phyloP scores from a whole-genome alignment of 2,329 filamentous ascomycete genomes.

The Epichloe scottii region DNA sequence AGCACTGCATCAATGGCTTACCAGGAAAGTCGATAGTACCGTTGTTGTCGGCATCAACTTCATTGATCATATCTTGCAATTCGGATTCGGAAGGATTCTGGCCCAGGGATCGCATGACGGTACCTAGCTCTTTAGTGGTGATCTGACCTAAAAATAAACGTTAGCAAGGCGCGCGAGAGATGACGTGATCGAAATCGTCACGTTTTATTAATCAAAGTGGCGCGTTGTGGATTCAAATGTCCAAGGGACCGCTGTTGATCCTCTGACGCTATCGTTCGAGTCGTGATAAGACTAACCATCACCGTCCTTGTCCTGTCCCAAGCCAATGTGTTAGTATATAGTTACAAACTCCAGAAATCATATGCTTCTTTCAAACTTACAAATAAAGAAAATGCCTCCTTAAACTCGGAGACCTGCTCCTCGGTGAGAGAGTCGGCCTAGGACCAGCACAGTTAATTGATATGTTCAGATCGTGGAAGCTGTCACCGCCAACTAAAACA shows the following conservation, averaged over 20 bases:
- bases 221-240: neutral
- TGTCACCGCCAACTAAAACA: neutral
- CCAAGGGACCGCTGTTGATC: neutral
- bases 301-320: slow-evolving; percentile 71
- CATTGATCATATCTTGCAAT: slow-evolving; percentile 89
- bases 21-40: slow-evolving; percentile 86
- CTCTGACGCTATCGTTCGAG: neutral
- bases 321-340: slow-evolving; percentile 1
- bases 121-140: slow-evolving; percentile 81
- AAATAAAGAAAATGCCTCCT: slow-evolving; percentile 99
- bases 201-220: neutral
- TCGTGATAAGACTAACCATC: slow-evolving; percentile 56
- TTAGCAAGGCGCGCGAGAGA: neutral
- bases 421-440: slow-evolving; percentile 97
- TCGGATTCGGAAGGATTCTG: slow-evolving; percentile 86
- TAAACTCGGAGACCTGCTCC: slow-evolving; percentile 99
- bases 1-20: slow-evolving; percentile 28
- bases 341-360: neutral
- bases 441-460: slow-evolving; percentile 11
- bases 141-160: slow-evolving; percentile 55
- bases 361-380: slow-evolving; percentile 45
- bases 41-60: slow-evolving; percentile 86
- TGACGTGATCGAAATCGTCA: neutral
- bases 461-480: neutral
- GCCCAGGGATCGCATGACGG: slow-evolving; percentile 80